phyloP scores from a whole-genome alignment of 768 basidiomycete genomes.

The Lanmaoa pseudosensibilis region DNA sequence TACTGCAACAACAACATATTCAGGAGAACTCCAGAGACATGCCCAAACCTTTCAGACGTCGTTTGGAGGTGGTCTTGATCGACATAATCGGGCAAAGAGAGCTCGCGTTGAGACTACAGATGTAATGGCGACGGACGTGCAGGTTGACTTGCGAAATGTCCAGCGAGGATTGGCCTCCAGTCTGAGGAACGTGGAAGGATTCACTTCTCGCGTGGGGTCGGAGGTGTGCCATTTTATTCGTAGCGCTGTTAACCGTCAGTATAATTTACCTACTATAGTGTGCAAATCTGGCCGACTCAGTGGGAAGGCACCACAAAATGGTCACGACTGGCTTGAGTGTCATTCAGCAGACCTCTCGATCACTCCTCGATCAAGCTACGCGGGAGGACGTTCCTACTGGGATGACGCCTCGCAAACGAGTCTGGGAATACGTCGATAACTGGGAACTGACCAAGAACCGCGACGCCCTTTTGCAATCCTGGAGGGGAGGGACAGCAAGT shows the following conservation, averaged over 20 bases:
- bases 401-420: conserved; percentile 72
- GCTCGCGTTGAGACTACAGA: conserved; percentile 62
- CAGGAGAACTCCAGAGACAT: conserved; percentile 51
- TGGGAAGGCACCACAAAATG: conserved; percentile 45
- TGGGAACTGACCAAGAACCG: conserved; percentile 73
- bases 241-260: background rate
- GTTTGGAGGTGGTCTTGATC: conserved; percentile 58
- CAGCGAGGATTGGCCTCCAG: conserved; percentile 52
- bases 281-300: conserved; percentile 39
- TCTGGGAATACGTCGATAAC: conserved; percentile 65
- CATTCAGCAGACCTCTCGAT: conserved; percentile 50
- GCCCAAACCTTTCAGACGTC: conserved; percentile 44
- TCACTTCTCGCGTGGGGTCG: conserved; percentile 43
- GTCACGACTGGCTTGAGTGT: conserved; percentile 45
- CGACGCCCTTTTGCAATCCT: conserved; percentile 54
- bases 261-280: conserved; percentile 35
- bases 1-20: conserved; percentile 50
- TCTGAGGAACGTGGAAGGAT: conserved; percentile 47
- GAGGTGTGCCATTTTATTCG: conserved; percentile 43
- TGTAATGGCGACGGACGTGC: conserved; percentile 47
- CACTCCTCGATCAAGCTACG: conserved; percentile 56
- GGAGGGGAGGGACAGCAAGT: conserved; percentile 40
- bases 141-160: conserved; percentile 51
- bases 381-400: conserved; percentile 69
- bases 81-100: conserved; percentile 61